Conservation (phyloP, 495 filamentous ascomycete species). For the Penicillium parvum region DNA sequence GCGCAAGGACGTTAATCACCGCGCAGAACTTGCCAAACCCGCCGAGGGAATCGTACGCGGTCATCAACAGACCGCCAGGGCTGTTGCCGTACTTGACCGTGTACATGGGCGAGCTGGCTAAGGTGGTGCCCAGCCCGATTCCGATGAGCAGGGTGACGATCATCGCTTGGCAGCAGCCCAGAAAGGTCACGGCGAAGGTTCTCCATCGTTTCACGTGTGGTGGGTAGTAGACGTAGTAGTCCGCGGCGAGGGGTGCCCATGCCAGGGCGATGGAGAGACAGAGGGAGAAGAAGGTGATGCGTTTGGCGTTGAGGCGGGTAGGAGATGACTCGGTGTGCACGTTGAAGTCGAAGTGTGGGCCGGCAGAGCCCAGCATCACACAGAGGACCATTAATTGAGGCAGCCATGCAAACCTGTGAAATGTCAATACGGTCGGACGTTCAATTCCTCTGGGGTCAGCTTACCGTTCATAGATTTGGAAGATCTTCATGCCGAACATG, state of each 20-base stretch:
- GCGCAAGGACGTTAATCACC: slow-evolving; percentile 61
- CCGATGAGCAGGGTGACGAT: slow-evolving; percentile 62
- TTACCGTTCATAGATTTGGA: slow-evolving; percentile 63
- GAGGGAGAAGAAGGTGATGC: slow-evolving; percentile 62
- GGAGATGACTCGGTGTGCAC: slow-evolving; percentile 33
- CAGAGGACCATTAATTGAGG: slow-evolving; percentile 62
- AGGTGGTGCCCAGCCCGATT: slow-evolving; percentile 62
- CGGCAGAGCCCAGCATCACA: slow-evolving; percentile 64
- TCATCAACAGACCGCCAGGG: slow-evolving; percentile 63
- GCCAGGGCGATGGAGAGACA: slow-evolving; percentile 52
- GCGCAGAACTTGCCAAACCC: slow-evolving; percentile 67
- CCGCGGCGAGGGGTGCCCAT: slow-evolving; percentile 49
- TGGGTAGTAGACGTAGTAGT: slow-evolving; percentile 57
- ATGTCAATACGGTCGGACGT: not conserved
- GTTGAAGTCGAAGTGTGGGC: slow-evolving; percentile 58
- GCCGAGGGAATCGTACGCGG: slow-evolving; percentile 57
- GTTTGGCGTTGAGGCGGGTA: slow-evolving; percentile 49
- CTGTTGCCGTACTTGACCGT: slow-evolving; percentile 50
- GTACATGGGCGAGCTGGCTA: slow-evolving; percentile 49
- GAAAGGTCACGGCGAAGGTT: slow-evolving; percentile 43
- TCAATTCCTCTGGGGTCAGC: not conserved
- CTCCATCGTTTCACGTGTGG: slow-evolving; percentile 42
- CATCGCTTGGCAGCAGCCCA: slow-evolving; percentile 49
- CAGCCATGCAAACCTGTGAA: slow-evolving; percentile 59
- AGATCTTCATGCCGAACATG: slow-evolving; percentile 69